Percentiles rank a stretch among this genome's conserved stretches.
phyloP scores from a whole-genome alignment of 345 rosid species.

The Rhizophora apiculata region DNA sequence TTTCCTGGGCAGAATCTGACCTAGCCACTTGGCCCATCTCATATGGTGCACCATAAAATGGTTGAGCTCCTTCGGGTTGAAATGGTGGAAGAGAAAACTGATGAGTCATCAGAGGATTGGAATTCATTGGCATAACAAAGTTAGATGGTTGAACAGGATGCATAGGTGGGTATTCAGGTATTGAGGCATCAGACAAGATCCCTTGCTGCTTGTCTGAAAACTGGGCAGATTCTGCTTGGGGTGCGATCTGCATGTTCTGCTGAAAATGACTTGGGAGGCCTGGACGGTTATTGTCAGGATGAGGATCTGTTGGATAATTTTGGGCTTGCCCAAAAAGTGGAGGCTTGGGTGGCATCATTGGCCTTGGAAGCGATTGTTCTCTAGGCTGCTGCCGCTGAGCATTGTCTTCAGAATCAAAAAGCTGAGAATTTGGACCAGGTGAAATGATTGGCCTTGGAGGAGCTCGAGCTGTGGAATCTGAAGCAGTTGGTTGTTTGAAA shows the following conservation, averaged over 20 bases:
- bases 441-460: constrained; percentile 48
- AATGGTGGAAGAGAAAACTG: constrained; percentile 60
- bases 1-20: constrained; percentile 48
- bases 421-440: constrained; percentile 55
- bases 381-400: constrained; percentile 44
- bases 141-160: constrained; percentile 66
- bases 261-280: constrained; percentile 40
- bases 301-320: constrained; percentile 42
- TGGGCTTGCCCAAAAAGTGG: constrained; percentile 53
- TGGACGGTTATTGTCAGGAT: constrained; percentile 46
- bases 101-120: constrained; percentile 51
- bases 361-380: constrained; percentile 58
- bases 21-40: constrained; percentile 45
- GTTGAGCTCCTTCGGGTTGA: constrained; percentile 66
- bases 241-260: constrained; percentile 29
- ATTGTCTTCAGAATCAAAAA: constrained; percentile 55
- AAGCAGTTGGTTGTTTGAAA: constrained; percentile 60
- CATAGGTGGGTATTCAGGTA: constrained; percentile 62
- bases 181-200: constrained; percentile 40
- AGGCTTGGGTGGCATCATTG: constrained; percentile 46
- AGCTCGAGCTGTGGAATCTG: constrained; percentile 66
- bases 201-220: constrained; percentile 52
- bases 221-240: constrained; percentile 50
- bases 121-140: constrained; percentile 56
- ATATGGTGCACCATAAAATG: constrained; percentile 52